phyloP scores from a whole-genome alignment of 2,329 filamentous ascomycete genomes.

The Fusarium aywerte region DNA sequence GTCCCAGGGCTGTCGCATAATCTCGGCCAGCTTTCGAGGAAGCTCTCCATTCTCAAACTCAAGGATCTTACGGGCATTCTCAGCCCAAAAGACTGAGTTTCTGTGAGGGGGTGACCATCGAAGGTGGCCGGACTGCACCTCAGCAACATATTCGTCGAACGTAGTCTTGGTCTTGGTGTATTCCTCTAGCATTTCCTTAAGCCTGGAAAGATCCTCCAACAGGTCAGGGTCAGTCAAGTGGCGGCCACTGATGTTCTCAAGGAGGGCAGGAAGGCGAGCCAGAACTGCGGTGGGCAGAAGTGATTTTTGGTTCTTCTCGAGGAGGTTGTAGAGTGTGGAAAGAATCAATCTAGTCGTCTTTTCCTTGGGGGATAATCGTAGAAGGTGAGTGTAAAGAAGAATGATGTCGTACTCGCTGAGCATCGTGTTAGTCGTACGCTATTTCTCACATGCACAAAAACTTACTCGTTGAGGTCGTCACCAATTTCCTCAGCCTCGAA shows the following conservation, averaged over 20 bases:
- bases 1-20: slow-evolving; percentile 77
- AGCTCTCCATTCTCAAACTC: slow-evolving; percentile 84
- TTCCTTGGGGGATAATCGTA: slow-evolving; percentile 94
- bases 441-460: slow-evolving; percentile 15
- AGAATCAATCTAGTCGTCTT: slow-evolving; percentile 95
- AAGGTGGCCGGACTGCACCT: slow-evolving; percentile 86
- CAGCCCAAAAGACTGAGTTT: slow-evolving; percentile 87
- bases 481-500: slow-evolving; percentile 84
- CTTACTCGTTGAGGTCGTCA: slow-evolving; percentile 85
- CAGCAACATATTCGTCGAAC: slow-evolving; percentile 89
- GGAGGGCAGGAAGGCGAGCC: slow-evolving; percentile 78
- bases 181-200: slow-evolving; percentile 72
- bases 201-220: slow-evolving; percentile 68
- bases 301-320: slow-evolving; percentile 75
- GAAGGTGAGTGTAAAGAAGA: slow-evolving; percentile 88
- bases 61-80: slow-evolving; percentile 88
- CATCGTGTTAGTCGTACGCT: slow-evolving; percentile 25
- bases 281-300: slow-evolving; percentile 86
- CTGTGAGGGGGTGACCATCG: slow-evolving; percentile 94
- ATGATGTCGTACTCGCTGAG: slow-evolving; percentile 87
- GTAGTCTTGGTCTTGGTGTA: slow-evolving; percentile 78
- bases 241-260: slow-evolving; percentile 70
- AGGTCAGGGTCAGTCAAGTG: slow-evolving; percentile 73
- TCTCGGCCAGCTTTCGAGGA: slow-evolving; percentile 83
- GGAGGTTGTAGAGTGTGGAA: slow-evolving; percentile 88